Evolutionary conservation across 306 rosid genomes (phyloP).

Genomic region (Delonix regia): DNA sequence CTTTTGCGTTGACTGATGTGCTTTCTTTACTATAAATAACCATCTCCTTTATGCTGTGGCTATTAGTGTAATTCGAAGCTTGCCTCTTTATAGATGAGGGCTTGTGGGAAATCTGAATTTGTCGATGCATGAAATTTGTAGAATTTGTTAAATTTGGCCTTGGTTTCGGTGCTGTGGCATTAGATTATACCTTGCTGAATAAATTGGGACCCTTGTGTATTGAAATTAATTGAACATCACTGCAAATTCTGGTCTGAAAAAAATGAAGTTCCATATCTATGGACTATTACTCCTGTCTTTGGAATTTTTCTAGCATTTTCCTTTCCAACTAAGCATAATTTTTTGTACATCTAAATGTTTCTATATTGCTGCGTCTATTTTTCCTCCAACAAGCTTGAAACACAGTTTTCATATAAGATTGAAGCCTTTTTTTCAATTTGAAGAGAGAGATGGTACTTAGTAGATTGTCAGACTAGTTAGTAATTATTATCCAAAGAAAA

Average conservation of each 20-base stretch:
- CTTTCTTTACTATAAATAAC: neutral
- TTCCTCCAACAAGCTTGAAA: neutral
- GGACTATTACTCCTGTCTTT: slow-evolving; percentile 1
- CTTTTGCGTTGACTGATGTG: slow-evolving; percentile 15
- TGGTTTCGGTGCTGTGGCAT: slow-evolving; percentile 23
- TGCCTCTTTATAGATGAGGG: slow-evolving; percentile 4
- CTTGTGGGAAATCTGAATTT: slow-evolving; percentile 15
- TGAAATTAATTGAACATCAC: slow-evolving; percentile 13
- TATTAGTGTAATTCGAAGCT: neutral
- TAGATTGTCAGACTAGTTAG: slow-evolving; percentile 21
- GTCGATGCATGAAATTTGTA: slow-evolving; percentile 35
- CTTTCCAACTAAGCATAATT: slow-evolving; percentile 4
- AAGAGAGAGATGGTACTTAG: slow-evolving; percentile 1
- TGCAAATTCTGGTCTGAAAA: neutral
- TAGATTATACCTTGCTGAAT: neutral
- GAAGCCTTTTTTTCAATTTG: neutral
- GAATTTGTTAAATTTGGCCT: slow-evolving; percentile 11
- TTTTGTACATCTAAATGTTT: neutral
- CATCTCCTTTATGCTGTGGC: neutral
- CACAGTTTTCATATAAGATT: neutral
- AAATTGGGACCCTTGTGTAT: neutral
- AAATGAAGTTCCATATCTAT: neutral
- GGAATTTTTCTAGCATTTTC: neutral
- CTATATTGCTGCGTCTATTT: neutral
- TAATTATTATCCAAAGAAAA: too few species aligned